Conservation (phyloP, 73 alveolate genomes). For the Uronychia setigera region DNA sequence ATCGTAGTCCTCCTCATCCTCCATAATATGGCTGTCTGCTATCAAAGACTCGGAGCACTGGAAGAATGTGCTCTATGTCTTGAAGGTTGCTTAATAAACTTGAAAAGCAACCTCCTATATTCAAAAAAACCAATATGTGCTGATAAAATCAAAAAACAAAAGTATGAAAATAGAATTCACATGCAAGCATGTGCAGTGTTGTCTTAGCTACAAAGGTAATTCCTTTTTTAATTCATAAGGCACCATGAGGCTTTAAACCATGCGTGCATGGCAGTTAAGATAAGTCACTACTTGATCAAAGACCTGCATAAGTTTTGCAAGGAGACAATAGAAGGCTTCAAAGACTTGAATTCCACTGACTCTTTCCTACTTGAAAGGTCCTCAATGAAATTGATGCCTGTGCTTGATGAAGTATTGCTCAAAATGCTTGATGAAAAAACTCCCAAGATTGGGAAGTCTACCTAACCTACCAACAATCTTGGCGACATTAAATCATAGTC, state of each 20-base stretch:
- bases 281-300: slow-evolving; percentile 53
- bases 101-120: slow-evolving; percentile 7
- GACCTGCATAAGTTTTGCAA: slow-evolving; percentile 50
- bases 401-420: slow-evolving; percentile 21
- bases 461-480: not conserved
- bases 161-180: slow-evolving; percentile 28
- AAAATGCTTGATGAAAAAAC: slow-evolving; percentile 52
- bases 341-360: slow-evolving; percentile 6
- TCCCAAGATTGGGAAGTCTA: not conserved
- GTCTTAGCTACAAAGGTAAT: slow-evolving; percentile 46
- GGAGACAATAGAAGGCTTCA: slow-evolving; percentile 23
- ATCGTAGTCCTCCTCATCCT: slow-evolving; percentile 18
- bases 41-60: slow-evolving; percentile 38
- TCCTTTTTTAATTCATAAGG: not conserved
- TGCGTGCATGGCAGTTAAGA: slow-evolving; percentile 39
- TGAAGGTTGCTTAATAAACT: slow-evolving; percentile 31
- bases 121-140: slow-evolving; percentile 26
- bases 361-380: slow-evolving; percentile 42
- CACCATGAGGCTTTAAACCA: slow-evolving; percentile 64
- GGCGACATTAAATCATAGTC: no score
- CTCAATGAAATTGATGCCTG: slow-evolving; percentile 32
- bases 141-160: slow-evolving; percentile 24
- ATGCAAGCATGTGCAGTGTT: slow-evolving; percentile 64
- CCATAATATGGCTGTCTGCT: slow-evolving; percentile 62
- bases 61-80: slow-evolving; percentile 56